Base-by-base conservation (phyloP, 805 yeast species). In the Pichia manshurica region DNA sequence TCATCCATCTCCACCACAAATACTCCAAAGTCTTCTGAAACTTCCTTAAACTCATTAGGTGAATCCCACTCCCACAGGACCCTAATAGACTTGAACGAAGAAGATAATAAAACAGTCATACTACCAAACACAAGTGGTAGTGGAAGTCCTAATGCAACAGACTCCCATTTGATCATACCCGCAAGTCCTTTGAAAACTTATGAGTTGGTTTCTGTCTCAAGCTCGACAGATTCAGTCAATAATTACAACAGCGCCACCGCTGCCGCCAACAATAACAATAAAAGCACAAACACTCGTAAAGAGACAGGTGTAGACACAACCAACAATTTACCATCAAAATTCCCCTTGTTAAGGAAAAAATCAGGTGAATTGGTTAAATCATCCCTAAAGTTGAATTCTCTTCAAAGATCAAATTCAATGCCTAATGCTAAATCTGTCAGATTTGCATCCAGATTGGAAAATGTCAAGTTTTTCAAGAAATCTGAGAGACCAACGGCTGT, bases 391-490 rank as follows among this genome's bases (percentile, higher is more conserved):
- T 70, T 75, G 22, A 69, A 73, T n/a, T 60, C 65, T 6, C 53
- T 72, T 31, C 53, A 52, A 39, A 62, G 69, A 57, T 71, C 65
- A 47, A 69, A 59, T 54, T 71, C 83, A 0, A 74, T 82, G 59
- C 86, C 83, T 17, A 64, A 64, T 48, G 53, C 67, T 12, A 82
- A 81, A 60, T 75, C 78, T 7, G 89, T 83, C 37, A 67, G 87
- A 46, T 83, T 83, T 62, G 85, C 87, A 1, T 61, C 75, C 5
- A 68, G 77, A 43, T 66, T 82, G 49, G 81, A 79, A 45, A 79
- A 79, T 36, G 74, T 84, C 47, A 82, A 82, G 61, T 76, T 77
- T 57, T 83, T 84, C 59, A 78, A 79, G 55, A 81, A 80, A 38
- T 62, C 65, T 23, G 82, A 77, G 43, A 77, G 75, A 52, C 88